Percentiles rank a stretch among this genome's conserved stretches.
Evolutionary conservation across 306 rosid genomes (phyloP).

Genomic region (Dalbergia oliveri): DNA sequence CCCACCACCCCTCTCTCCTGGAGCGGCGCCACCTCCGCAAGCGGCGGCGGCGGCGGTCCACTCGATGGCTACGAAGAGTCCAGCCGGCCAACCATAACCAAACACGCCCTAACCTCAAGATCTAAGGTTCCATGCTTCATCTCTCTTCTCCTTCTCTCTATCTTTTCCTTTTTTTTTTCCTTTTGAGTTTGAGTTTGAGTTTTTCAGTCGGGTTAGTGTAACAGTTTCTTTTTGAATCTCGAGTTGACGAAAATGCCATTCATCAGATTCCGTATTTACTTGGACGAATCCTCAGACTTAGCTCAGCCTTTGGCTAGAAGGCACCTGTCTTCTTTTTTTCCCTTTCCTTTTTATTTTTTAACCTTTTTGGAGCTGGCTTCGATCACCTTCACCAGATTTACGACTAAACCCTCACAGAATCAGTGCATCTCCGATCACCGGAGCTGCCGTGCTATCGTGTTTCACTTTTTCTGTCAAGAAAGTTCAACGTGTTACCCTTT

Average conservation of each 20-base stretch:
- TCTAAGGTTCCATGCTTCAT: conserved; percentile 71
- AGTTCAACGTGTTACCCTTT: conserved; percentile 1
- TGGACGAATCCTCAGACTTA: too few relatives aligned
- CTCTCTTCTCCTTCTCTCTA: background rate
- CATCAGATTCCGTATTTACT: background rate
- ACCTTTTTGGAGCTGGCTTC: conserved; percentile 30
- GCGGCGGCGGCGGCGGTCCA: conserved; percentile 62
- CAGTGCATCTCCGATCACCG: conserved; percentile 35
- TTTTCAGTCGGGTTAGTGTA: conserved; percentile 27
- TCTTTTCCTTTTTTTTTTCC: background rate
- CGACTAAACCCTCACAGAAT: conserved; percentile 45
- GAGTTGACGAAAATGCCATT: conserved; percentile 60
- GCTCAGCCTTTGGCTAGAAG: background rate
- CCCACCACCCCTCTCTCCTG: conserved; percentile 94
- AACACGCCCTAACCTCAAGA: conserved; percentile 58
- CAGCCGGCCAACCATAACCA: conserved; percentile 40
- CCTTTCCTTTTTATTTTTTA: conserved; percentile 6
- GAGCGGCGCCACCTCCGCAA: conserved; percentile 77
- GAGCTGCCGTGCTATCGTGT: conserved; percentile 6
- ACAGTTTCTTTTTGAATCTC: conserved; percentile 26
- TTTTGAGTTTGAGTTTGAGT: background rate
- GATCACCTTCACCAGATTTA: conserved; percentile 17
- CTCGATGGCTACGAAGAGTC: conserved; percentile 66
- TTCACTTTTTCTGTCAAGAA: background rate
- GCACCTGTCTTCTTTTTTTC: conserved; percentile 41